These are phyloP conservation scores for Cyberlindnera lachancei DNA, from an alignment of 805 yeast genomes.

Conservation along the genomic window DNA sequence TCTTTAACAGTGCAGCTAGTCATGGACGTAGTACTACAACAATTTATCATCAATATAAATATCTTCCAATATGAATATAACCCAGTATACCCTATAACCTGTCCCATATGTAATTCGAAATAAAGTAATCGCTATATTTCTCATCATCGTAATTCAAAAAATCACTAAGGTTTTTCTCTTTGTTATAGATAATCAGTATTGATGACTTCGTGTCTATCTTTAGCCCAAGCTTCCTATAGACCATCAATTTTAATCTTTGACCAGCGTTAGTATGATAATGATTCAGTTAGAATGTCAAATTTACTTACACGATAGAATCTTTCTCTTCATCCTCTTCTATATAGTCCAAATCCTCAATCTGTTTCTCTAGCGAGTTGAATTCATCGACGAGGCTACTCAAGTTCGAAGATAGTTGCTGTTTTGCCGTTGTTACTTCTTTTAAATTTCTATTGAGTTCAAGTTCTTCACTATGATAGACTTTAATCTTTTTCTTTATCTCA, in stretches of 20 bases:
- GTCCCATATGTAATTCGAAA: constrained; percentile 78
- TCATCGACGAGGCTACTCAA: constrained; percentile 31
- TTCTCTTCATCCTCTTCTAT: constrained; percentile 26
- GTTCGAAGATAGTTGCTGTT: constrained; percentile 31
- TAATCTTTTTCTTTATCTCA: constrained; percentile 26
- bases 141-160: constrained; percentile 41
- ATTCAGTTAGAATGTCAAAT: not conserved
- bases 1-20: no score
- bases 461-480: constrained; percentile 35
- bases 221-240: constrained; percentile 56
- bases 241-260: constrained; percentile 39
- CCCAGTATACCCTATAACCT: constrained; percentile 7
- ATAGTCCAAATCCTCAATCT: constrained; percentile 25
- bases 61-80: not conserved
- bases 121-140: constrained; percentile 58
- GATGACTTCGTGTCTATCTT: constrained; percentile 35
- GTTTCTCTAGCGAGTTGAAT: constrained; percentile 27
- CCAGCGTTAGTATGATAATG: not conserved
- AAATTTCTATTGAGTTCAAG: constrained; percentile 45
- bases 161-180: constrained; percentile 37
- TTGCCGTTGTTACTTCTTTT: constrained; percentile 39
- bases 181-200: constrained; percentile 43
- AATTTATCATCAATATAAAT: no score
- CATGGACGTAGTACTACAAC: no score
- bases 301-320: constrained; percentile 32